These are phyloP conservation scores for Galerina sulciceps DNA, from an alignment of 768 basidiomycete genomes.

Conservation along the genomic window DNA sequence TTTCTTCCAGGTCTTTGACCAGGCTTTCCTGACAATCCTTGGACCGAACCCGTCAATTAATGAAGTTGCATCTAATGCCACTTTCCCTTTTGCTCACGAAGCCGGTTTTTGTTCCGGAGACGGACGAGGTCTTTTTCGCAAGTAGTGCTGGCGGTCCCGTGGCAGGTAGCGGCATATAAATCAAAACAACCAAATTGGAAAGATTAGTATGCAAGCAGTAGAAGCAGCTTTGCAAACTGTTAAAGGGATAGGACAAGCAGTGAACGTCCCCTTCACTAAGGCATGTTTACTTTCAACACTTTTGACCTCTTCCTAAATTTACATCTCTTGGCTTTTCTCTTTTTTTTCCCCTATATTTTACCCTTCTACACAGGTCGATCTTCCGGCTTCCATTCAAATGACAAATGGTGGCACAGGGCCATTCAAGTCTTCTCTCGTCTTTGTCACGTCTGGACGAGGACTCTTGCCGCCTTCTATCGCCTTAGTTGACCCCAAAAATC, in stretches of 20 bases:
- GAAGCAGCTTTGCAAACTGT: constrained; percentile 44
- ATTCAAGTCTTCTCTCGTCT: constrained; percentile 58
- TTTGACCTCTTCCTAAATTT: background rate
- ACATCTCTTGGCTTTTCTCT: background rate
- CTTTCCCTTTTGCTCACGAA: constrained; percentile 79
- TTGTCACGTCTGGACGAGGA: constrained; percentile 71
- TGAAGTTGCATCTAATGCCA: constrained; percentile 60
- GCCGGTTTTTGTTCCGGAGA: constrained; percentile 70
- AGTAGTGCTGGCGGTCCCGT: constrained; percentile 71
- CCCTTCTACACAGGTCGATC: constrained; percentile 48
- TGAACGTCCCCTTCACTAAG: constrained; percentile 54
- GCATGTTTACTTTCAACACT: constrained; percentile 27
- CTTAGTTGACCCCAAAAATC: constrained; percentile 64
- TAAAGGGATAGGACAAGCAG: constrained; percentile 26
- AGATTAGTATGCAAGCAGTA: constrained; percentile 63
- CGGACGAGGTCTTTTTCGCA: constrained; percentile 75
- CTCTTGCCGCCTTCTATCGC: constrained; percentile 63
- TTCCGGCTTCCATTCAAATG: constrained; percentile 66
- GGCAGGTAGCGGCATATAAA: constrained; percentile 65
- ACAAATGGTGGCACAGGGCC: constrained; percentile 74
- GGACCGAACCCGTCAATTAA: constrained; percentile 61
- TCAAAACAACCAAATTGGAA: constrained; percentile 65
- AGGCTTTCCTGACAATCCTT: constrained; percentile 58
- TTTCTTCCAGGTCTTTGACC: constrained; percentile 58
- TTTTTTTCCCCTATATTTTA: background rate